Evolutionary conservation across 2,329 filamentous ascomycete species (phyloP).

Genomic region (Sclerotinia nivalis): DNA sequence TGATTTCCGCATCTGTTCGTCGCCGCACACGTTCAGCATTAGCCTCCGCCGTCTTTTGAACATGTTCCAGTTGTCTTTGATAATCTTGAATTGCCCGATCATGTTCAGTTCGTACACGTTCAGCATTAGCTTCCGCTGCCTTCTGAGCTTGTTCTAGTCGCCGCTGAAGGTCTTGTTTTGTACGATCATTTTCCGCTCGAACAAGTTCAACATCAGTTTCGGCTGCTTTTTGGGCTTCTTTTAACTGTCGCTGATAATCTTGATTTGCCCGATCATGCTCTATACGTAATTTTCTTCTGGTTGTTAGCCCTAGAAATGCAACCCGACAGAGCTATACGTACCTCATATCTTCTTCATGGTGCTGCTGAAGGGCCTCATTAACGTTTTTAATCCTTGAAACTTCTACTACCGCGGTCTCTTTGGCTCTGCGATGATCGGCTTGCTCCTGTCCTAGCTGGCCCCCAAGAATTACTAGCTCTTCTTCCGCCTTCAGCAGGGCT

Average conservation of each 20-base stretch:
- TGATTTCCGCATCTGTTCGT: constrained; percentile 59
- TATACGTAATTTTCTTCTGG: constrained; percentile 38
- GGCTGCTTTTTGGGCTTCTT: constrained; percentile 49
- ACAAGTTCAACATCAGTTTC: constrained; percentile 52
- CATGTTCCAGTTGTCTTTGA: constrained; percentile 50
- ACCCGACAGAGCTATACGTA: constrained; percentile 41
- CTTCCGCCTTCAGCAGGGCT: constrained; percentile 50
- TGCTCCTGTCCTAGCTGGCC: constrained; percentile 70
- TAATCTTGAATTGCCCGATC: constrained; percentile 35
- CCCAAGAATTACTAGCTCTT: constrained; percentile 50
- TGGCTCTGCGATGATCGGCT: constrained; percentile 67
- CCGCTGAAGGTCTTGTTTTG: constrained; percentile 43
- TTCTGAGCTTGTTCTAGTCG: constrained; percentile 51
- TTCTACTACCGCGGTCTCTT: constrained; percentile 58
- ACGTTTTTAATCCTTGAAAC: constrained; percentile 49
- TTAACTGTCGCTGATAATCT: constrained; percentile 47
- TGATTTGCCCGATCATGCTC: constrained; percentile 40
- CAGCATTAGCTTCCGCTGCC: constrained; percentile 50
- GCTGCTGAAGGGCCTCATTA: constrained; percentile 69
- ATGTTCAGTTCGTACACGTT: constrained; percentile 48
- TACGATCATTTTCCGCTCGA: constrained; percentile 42
- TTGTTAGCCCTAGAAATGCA: constrained; percentile 29
- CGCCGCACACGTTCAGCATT: constrained; percentile 53
- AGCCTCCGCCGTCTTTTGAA: constrained; percentile 50
- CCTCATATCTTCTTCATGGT: constrained; percentile 67